Conservation (phyloP, 2,329 filamentous ascomycete species). For the Trichoderma citrinoviride region DNA sequence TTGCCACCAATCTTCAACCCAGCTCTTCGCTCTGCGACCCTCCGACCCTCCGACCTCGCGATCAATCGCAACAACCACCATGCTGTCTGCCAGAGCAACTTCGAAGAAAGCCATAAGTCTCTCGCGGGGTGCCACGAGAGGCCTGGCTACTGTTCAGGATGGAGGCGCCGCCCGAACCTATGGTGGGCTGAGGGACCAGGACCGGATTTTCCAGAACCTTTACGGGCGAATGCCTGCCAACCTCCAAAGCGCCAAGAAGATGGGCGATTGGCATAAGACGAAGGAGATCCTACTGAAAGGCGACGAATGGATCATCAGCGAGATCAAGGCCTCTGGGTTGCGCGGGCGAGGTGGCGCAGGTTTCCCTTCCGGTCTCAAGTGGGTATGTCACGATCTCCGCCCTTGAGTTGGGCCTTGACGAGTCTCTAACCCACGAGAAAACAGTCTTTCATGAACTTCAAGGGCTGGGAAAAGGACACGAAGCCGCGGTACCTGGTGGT, state of each 20-base stretch:
- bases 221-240: conserved; percentile 91
- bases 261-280: conserved; percentile 99
- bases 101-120: conserved; percentile 40
- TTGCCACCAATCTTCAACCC: conserved; percentile 36
- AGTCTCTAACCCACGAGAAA: conserved; percentile 12
- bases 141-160: conserved; percentile 80
- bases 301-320: conserved; percentile 97
- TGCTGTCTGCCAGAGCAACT: conserved; percentile 47
- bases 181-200: conserved; percentile 90
- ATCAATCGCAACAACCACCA: conserved; percentile 33
- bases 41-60: conserved; percentile 23
- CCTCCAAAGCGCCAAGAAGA: conserved; percentile 91
- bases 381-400: conserved; percentile 58
- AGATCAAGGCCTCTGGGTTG: conserved; percentile 94
- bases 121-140: conserved; percentile 54
- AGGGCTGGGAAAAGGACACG: conserved; percentile 97
- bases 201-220: conserved; percentile 98
- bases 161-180: conserved; percentile 67
- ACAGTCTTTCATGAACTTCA: conserved; percentile 99
- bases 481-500: conserved; percentile 96
- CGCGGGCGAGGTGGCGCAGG: conserved; percentile 95
- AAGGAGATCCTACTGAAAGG: conserved; percentile 98
- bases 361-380: conserved; percentile 98
- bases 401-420: background rate
- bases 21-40: conserved; percentile 26